phyloP scores from a whole-genome alignment of 75 land plant species.

The Isoetes taiwanensis region DNA sequence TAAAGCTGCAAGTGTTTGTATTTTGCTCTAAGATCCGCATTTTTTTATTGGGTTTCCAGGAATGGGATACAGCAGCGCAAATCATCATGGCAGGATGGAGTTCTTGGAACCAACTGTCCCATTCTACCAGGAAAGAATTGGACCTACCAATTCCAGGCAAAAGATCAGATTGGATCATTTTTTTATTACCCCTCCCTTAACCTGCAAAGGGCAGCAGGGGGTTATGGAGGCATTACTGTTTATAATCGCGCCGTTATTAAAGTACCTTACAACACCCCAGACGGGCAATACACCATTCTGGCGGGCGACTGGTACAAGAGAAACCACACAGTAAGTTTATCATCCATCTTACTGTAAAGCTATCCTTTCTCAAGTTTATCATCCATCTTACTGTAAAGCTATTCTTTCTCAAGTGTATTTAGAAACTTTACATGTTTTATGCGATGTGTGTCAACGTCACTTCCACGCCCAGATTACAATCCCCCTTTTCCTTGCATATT shows the following conservation, averaged over 20 bases:
- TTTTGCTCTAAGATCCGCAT: too few relatives aligned
- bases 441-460: too few relatives aligned
- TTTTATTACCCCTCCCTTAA: neutral
- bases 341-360: too few relatives aligned
- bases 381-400: too few relatives aligned
- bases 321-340: slow-evolving; percentile 9
- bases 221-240: neutral
- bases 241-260: neutral
- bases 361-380: too few relatives aligned
- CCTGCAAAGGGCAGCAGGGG: slow-evolving; percentile 5
- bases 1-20: neutral
- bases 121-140: slow-evolving; percentile 1
- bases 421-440: too few relatives aligned
- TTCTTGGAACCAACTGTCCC: slow-evolving; percentile 4
- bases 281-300: neutral
- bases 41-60: too few relatives aligned
- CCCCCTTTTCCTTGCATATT: too few relatives aligned
- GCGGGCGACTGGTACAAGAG: slow-evolving; percentile 1
- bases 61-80: neutral
- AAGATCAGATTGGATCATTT: neutral
- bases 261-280: neutral
- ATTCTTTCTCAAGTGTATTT: too few relatives aligned
- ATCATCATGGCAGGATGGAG: slow-evolving; percentile 4
- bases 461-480: too few relatives aligned
- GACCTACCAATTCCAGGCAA: slow-evolving; percentile 2